Percentiles rank a stretch among this genome's conserved stretches.
phyloP scores from a whole-genome alignment of 805 yeast genomes.

The Saccharomycopsis fermentans region DNA sequence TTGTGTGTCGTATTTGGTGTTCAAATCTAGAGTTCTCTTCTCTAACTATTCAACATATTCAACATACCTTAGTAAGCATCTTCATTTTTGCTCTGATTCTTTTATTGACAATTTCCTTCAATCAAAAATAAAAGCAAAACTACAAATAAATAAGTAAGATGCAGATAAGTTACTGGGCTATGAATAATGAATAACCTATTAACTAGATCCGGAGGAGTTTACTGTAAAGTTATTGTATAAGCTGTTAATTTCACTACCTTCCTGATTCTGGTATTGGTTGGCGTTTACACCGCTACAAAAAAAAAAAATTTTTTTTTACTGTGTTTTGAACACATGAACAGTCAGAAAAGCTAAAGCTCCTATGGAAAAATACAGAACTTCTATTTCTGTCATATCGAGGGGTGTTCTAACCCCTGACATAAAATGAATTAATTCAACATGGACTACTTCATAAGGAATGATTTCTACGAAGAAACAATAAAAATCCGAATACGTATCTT shows the following conservation, averaged over 20 bases:
- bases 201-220: too few relatives aligned
- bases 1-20: neutral
- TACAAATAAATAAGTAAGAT: neutral
- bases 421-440: too few relatives aligned
- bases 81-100: constrained; percentile 42
- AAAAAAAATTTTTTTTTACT: neutral
- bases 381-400: neutral
- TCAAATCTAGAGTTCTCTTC: neutral
- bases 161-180: neutral
- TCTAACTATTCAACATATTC: neutral
- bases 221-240: neutral
- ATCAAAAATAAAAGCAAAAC: neutral
- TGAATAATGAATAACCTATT: neutral
- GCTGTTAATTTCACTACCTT: neutral
- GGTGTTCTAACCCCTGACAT: neutral
- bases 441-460: too few relatives aligned
- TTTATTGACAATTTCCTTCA: neutral
- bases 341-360: neutral
- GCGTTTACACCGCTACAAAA: neutral
- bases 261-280: neutral
- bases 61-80: constrained; percentile 63
- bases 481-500: too few relatives aligned
- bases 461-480: too few relatives aligned
- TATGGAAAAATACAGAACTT: neutral
- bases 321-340: neutral